phyloP scores from a whole-genome alignment of 768 basidiomycete genomes.

The Serendipita sp. region DNA sequence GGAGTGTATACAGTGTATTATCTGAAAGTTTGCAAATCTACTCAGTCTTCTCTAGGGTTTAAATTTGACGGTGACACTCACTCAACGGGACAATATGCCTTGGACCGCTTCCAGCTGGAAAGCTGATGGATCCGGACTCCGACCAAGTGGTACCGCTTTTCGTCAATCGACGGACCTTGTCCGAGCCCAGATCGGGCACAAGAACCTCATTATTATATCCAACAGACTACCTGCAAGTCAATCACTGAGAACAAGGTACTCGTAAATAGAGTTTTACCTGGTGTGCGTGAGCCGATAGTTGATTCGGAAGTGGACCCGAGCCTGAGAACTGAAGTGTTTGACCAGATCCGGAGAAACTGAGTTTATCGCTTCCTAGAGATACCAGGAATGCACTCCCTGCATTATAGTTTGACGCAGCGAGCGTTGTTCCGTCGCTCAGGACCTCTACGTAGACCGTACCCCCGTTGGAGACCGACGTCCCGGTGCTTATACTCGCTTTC shows the following conservation, averaged over 20 bases:
- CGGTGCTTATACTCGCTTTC: background rate
- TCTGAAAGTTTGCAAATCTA: background rate
- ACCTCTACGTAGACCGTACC: background rate
- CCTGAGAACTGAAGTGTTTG: background rate
- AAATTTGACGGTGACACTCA: background rate
- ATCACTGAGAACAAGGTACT: background rate
- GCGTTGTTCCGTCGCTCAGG: background rate
- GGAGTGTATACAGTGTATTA: slow-evolving; percentile 10
- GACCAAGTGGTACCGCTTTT: slow-evolving; percentile 5
- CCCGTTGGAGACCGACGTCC: background rate
- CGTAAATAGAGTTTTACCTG: background rate
- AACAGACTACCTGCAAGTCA: background rate
- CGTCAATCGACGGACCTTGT: slow-evolving; percentile 11
- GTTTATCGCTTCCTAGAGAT: background rate
- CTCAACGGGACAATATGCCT: slow-evolving; percentile 9
- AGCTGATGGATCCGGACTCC: slow-evolving; percentile 6
- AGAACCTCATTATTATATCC: slow-evolving; percentile 7
- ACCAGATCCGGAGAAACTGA: background rate
- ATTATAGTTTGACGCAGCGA: background rate
- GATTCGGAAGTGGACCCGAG: background rate
- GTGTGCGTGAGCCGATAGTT: background rate
- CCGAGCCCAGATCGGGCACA: slow-evolving; percentile 9
- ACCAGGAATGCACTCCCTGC: background rate
- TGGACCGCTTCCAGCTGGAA: slow-evolving; percentile 11
- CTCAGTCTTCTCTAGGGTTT: background rate